phyloP scores from a whole-genome alignment of 2,329 filamentous ascomycete species.

The Hymenoscyphus linearis region DNA sequence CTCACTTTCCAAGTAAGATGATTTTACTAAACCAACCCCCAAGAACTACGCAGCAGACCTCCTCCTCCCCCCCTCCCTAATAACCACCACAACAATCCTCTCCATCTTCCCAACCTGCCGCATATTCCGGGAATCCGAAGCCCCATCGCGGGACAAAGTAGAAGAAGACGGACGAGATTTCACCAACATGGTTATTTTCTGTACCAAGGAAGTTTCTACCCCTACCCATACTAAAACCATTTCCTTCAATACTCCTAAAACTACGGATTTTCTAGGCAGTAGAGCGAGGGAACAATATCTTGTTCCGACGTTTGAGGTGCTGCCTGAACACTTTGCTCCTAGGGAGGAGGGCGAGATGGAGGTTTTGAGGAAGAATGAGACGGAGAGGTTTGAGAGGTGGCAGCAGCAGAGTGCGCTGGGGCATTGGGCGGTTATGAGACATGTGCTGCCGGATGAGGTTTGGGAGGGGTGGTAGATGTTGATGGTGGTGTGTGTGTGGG shows the following conservation, averaged over 20 bases:
- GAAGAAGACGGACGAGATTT: slow-evolving; percentile 60
- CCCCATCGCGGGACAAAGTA: slow-evolving; percentile 43
- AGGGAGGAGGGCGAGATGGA: slow-evolving; percentile 38
- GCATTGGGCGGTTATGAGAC: slow-evolving; percentile 91
- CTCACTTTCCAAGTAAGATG: slow-evolving; percentile 9
- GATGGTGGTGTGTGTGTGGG: background rate
- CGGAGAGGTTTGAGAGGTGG: slow-evolving; percentile 60
- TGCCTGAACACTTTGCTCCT: slow-evolving; percentile 21
- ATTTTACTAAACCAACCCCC: background rate
- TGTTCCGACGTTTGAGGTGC: slow-evolving; percentile 65
- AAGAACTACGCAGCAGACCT: slow-evolving; percentile 97
- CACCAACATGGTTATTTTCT: slow-evolving; percentile 96
- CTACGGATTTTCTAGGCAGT: slow-evolving; percentile 67
- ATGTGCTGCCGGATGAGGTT: slow-evolving; percentile 67
- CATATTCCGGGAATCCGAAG: slow-evolving; percentile 73
- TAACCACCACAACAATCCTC: slow-evolving; percentile 77
- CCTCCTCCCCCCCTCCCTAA: slow-evolving; percentile 64
- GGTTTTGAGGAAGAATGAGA: slow-evolving; percentile 58
- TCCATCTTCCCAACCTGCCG: slow-evolving; percentile 84
- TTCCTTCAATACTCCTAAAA: slow-evolving; percentile 59
- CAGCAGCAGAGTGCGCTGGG: slow-evolving; percentile 72
- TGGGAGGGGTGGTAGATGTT: slow-evolving; percentile 71
- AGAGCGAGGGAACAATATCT: slow-evolving; percentile 65
- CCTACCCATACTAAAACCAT: slow-evolving; percentile 32
- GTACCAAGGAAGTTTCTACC: slow-evolving; percentile 40